Conservation (phyloP, 257 asterid genomes). For the Solanum clarkiae region DNA sequence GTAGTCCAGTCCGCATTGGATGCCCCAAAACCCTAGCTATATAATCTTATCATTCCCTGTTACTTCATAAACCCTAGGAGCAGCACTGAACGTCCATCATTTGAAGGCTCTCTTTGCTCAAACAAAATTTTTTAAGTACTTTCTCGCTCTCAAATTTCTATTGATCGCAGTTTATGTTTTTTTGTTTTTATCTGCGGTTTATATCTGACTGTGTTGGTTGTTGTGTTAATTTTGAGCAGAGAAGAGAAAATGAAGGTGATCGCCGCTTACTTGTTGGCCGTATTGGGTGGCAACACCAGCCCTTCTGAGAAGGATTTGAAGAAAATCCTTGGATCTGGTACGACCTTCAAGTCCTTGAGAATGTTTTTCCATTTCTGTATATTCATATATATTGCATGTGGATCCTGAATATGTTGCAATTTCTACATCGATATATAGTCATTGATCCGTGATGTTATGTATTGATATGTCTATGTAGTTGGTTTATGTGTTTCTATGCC, state of each 20-base stretch:
- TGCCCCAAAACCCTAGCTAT: neutral
- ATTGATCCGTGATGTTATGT: neutral
- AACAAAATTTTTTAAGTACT: neutral
- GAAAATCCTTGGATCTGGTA: conserved; percentile 28
- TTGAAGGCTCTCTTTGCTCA: neutral
- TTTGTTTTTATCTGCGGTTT: neutral
- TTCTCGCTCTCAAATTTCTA: neutral
- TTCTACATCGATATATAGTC: neutral
- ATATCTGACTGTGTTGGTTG: neutral
- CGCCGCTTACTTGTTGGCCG: conserved; percentile 44
- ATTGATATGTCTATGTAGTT: neutral
- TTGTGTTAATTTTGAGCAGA: neutral
- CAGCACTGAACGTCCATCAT: neutral
- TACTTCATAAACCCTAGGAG: neutral
- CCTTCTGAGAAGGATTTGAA: conserved; percentile 37
- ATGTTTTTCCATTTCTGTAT: neutral
- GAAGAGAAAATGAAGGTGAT: conserved; percentile 35
- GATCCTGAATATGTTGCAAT: neutral
- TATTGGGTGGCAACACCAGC: conserved; percentile 38
- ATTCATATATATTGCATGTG: neutral
- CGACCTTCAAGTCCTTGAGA: neutral
- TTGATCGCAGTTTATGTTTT: neutral
- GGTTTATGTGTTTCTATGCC: neutral
- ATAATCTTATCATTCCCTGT: neutral
- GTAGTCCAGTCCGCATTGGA: neutral